Evolutionary conservation across 192 early-diverging fungal genomes (phyloP).

Genomic region (Podila verticillata): DNA sequence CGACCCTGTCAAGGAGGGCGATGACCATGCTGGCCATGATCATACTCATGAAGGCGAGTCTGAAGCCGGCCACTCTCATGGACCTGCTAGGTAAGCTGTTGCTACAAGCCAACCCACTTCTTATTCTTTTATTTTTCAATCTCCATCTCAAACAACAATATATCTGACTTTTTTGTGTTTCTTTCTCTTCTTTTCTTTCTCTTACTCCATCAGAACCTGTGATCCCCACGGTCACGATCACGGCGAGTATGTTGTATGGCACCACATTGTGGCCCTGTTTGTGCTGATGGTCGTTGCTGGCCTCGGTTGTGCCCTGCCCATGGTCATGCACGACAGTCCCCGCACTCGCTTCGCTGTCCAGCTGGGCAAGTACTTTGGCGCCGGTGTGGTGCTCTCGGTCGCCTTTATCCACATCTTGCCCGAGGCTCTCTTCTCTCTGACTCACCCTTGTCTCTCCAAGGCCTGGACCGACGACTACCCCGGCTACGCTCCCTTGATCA

Average conservation of each 20-base stretch:
- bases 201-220: slow-evolving; percentile 14
- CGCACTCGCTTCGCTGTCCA: slow-evolving; percentile 27
- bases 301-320: slow-evolving; percentile 59
- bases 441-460: slow-evolving; percentile 66
- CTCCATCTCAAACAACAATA: background rate
- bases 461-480: slow-evolving; percentile 57
- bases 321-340: slow-evolving; percentile 40
- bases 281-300: slow-evolving; percentile 60
- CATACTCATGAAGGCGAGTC: background rate
- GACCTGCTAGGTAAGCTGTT: slow-evolving; percentile 31
- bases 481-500: slow-evolving; percentile 68
- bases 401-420: slow-evolving; percentile 84
- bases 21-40: slow-evolving; percentile 7
- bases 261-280: slow-evolving; percentile 66
- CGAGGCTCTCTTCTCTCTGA: slow-evolving; percentile 63
- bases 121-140: background rate
- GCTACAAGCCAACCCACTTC: too few relatives aligned
- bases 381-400: slow-evolving; percentile 79
- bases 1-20: background rate
- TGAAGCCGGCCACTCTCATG: slow-evolving; percentile 29
- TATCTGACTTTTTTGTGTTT: background rate
- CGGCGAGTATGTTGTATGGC: slow-evolving; percentile 40
- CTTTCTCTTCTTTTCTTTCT: background rate
- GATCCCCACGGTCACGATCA: slow-evolving; percentile 29
- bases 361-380: slow-evolving; percentile 58